phyloP scores from a whole-genome alignment of 129 eudicot genomes.

The Apium graveolens region DNA sequence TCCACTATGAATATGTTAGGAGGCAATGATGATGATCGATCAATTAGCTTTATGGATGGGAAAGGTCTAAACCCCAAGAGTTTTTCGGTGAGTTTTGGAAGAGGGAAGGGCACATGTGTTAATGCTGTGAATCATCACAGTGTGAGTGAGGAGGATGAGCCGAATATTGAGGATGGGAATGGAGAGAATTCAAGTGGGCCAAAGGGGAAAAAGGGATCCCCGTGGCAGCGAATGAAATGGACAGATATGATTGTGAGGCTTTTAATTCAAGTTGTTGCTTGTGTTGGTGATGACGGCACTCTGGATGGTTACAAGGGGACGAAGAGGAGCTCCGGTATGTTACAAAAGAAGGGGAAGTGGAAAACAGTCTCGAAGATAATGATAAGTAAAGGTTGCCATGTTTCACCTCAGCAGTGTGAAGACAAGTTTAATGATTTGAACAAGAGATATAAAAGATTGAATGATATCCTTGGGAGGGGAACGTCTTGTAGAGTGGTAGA shows the following conservation, averaged over 20 bases:
- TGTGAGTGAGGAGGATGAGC: constrained; percentile 58
- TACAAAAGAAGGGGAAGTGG: constrained; percentile 71
- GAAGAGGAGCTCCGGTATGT: constrained; percentile 28
- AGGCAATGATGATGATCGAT: constrained; percentile 29
- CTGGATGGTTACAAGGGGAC: constrained; percentile 26
- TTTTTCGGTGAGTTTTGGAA: constrained; percentile 35
- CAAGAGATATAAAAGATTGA: constrained; percentile 60
- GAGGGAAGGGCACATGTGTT: constrained; percentile 19
- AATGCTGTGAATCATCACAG: constrained; percentile 4
- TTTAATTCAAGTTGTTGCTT: constrained; percentile 54
- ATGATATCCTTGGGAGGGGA: constrained; percentile 71
- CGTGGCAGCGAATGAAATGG: constrained; percentile 82
- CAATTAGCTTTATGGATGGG: constrained; percentile 35
- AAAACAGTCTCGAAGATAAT: constrained; percentile 56
- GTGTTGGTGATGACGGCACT: constrained; percentile 54
- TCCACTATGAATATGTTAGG: constrained; percentile 24
- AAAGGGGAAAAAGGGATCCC: constrained; percentile 38
- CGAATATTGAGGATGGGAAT: constrained; percentile 39
- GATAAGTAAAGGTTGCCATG: constrained; percentile 49
- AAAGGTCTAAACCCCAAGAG: constrained; percentile 29
- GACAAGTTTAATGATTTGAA: constrained; percentile 74
- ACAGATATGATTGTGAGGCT: constrained; percentile 53
- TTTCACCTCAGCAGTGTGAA: constrained; percentile 79
- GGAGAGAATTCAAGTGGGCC: constrained; percentile 15
- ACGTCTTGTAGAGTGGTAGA: constrained; percentile 61